Base-by-base conservation (phyloP, 768 basidiomycete genomes). In the Agaricus blazei region DNA sequence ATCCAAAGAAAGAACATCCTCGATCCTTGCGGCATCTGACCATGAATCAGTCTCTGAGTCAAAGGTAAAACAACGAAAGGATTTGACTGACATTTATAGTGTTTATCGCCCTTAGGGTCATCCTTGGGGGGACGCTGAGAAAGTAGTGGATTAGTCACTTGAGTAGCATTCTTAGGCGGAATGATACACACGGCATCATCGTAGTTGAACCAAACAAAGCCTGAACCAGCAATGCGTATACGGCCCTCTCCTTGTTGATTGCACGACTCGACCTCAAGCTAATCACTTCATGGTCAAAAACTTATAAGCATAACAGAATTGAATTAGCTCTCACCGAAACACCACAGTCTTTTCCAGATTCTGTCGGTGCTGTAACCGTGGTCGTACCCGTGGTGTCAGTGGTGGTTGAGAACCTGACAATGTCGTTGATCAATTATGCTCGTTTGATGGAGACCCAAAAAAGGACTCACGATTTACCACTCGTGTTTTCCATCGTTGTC, bases 151-250 rank as follows among this genome's bases (percentile, higher is more conserved):
- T 44, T 2, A 44, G 26, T n/a, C 23, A 41, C 4, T 31, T 15
- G 47, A 31, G 24, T 38, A 23, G 0, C 37, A 7, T 19, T 23
- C 15, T 4, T 5, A 42, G 11, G 24, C 26, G 31, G n/a, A 37
- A 42, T 15, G 28, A 26, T 36, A 43, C 28, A 11, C 34, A 52
- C 51, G 19, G 12, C 28, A 34, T 56, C 46, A 6, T 55, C 60
- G 59, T 19, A 61, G 40, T 61, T 61, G 48, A 61, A 61, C 58
- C 60, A 61, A 4, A 61, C 55, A 42, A 28, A 59, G 3, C 60
- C 60, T 5, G 50, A 54, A 5, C 58, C 60, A 12, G 54, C 55
- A n/a, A 56, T 26, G 9, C 55, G 58, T 3, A 48, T 50, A 4
- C 27, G 36, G 4, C 60, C 60, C 14, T n/a, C 40, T 4, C 58